These are phyloP conservation scores for Linnemannia zychae DNA, from an alignment of 192 early-diverging fungal genomes.

Conservation along the genomic window DNA sequence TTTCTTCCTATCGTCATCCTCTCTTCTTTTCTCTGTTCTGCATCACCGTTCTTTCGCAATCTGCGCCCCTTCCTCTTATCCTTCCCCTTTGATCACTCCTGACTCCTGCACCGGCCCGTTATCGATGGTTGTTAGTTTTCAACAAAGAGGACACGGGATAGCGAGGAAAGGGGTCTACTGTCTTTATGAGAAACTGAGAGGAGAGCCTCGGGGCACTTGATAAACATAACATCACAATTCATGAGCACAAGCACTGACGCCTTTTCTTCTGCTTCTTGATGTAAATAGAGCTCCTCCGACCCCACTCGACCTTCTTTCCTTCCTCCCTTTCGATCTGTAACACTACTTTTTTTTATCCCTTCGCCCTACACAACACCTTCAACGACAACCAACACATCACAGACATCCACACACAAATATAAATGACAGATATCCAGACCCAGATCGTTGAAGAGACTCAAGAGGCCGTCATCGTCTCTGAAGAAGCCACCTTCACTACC, in stretches of 20 bases:
- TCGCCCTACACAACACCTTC: neutral
- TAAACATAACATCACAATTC: neutral
- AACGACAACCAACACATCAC: neutral
- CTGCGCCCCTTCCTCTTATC: neutral
- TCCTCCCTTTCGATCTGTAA: neutral
- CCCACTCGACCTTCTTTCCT: neutral
- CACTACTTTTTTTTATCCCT: neutral
- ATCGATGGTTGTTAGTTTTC: neutral
- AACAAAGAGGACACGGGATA: neutral
- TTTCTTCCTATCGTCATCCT: neutral
- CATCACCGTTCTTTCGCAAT: neutral
- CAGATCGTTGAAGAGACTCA: neutral
- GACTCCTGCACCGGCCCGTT: neutral
- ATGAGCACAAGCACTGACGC: neutral
- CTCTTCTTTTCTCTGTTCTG: neutral
- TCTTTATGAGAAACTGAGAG: neutral
- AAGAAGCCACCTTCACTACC: conserved; percentile 3
- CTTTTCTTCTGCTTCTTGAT: neutral
- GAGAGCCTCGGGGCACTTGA: neutral
- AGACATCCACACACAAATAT: neutral
- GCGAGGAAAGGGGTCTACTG: neutral
- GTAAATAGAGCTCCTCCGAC: neutral
- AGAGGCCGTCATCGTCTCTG: conserved; percentile 8
- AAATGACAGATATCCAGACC: conserved; percentile 8
- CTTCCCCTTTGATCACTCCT: neutral